Evolutionary conservation across 495 filamentous ascomycete species (phyloP).

Genomic region (Penicillium tannophilum): DNA sequence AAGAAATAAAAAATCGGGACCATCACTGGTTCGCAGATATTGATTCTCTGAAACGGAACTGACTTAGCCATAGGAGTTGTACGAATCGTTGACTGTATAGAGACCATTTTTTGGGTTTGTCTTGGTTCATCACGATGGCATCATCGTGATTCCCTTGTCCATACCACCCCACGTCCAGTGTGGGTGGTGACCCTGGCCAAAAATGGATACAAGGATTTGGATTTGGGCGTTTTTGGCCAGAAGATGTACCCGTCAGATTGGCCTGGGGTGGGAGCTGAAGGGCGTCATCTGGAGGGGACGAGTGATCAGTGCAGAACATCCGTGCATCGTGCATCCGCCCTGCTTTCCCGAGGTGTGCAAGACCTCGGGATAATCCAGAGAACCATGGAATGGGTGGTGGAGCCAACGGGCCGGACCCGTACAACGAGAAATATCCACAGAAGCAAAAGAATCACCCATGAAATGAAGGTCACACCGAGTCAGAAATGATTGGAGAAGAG

Average conservation of each 20-base stretch:
- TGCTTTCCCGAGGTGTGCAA: constrained; percentile 12
- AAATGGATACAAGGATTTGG: background rate
- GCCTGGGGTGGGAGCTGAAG: constrained; percentile 9
- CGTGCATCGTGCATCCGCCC: constrained; percentile 21
- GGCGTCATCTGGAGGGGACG: constrained; percentile 26
- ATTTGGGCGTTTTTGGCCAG: background rate
- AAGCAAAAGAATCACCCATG: background rate
- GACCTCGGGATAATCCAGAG: background rate
- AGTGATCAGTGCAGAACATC: constrained; percentile 30
- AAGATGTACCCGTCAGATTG: background rate
- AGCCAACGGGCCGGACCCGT: constrained; percentile 30
- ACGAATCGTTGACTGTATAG: background rate
- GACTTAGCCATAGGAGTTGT: too few species aligned
- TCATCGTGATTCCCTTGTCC: constrained; percentile 1
- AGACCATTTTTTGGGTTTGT: constrained; percentile 2
- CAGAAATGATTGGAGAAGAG: constrained; percentile 25
- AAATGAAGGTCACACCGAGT: constrained; percentile 20
- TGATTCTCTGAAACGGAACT: background rate
- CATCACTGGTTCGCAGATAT: constrained; percentile 3
- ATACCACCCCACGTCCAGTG: background rate
- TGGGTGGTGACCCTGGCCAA: background rate
- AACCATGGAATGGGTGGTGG: constrained; percentile 25
- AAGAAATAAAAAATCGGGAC: constrained; percentile 3
- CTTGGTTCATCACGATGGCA: constrained; percentile 7
- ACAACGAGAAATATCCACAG: constrained; percentile 3